Evolutionary conservation across 768 basidiomycete species (phyloP), one percentile per base, ranked within the genome.

Genomic region (Austroboletus eburneus): DNA sequence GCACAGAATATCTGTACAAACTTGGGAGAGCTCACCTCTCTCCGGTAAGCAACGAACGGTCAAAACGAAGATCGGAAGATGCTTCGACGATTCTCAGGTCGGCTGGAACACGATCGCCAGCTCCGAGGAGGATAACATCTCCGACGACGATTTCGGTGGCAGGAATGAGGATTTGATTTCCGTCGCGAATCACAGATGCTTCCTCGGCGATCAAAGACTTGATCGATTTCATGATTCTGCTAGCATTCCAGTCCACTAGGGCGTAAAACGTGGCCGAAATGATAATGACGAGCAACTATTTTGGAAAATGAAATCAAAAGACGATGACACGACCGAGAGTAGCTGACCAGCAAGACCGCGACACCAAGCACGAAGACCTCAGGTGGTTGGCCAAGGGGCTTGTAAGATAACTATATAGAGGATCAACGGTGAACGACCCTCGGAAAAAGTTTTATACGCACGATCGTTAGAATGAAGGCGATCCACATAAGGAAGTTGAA

Each of bases 81-180:
- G 69, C 70, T 5, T 74, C 56, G 35, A 80, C 71, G 27, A 83
- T 66, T 22, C 80, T 71, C 27, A 81, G 55, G 55, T 83, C 81
- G 7, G 80, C 79, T 0, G 79, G 79, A n/a, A 80, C 70, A 9
- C 79, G 72, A 52, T 80, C 76, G 32, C 79, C 79, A 1, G 77
- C 65, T 23, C 66, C 62, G 52, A 81, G 74, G 17, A 69, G 59
- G 37, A 79, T 66, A 39, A 80, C 56, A 45, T 81, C 79, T 4
- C 79, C 79, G 0, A 77, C 75, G 9, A 83, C 69, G 35, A 83
- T 72, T 30, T 80, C 74, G 38, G 73, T 73, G 10, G 79, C 78
- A 21, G 75, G 63, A 9, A 78, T 66, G 17, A 72, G 72, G 17
- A 72, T 59, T 23, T 68, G 67, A 34, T 72, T 68, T 10, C 72